A percentile compares a stretch with the other conserved stretches of the same genome.
Evolutionary conservation across 805 yeast genomes (phyloP).

Genomic region (Schwanniomyces occidentalis): DNA sequence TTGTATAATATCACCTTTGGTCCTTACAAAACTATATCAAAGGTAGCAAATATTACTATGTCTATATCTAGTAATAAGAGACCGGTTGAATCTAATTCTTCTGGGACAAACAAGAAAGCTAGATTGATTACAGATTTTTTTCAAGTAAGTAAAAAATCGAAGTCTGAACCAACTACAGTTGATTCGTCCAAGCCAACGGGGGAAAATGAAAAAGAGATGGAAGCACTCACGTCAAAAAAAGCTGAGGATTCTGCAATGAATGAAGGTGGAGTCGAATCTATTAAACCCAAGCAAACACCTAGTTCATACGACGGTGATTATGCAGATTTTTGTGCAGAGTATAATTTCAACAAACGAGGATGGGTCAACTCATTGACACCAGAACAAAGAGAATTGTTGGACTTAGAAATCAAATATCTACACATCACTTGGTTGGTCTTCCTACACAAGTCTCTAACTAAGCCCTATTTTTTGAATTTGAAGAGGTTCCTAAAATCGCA

Average conservation of each 20-base stretch:
- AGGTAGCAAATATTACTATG: not conserved
- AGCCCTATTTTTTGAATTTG: slow-evolving; percentile 78
- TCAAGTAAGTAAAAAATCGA: slow-evolving; percentile 5
- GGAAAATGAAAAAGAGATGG: no score
- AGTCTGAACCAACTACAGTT: no score
- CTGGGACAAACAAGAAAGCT: slow-evolving; percentile 5
- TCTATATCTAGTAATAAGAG: not conserved
- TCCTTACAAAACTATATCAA: not conserved
- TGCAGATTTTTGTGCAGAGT: slow-evolving; percentile 11
- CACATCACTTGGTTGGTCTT: slow-evolving; percentile 78
- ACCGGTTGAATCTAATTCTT: not conserved
- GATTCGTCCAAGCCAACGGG: no score
- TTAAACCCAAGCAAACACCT: no score
- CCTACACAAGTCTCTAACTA: slow-evolving; percentile 69
- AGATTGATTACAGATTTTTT: slow-evolving; percentile 22
- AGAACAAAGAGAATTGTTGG: slow-evolving; percentile 53
- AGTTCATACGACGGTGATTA: slow-evolving; percentile 13
- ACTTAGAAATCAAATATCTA: slow-evolving; percentile 67
- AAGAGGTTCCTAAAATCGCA: slow-evolving; percentile 62
- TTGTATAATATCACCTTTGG: no score
- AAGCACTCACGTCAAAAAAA: no score
- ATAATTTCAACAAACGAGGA: slow-evolving; percentile 46
- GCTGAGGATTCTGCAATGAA: no score
- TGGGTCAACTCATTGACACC: slow-evolving; percentile 52
- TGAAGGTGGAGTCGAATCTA: no score